Evolutionary conservation across 2,329 filamentous ascomycete species (phyloP).

Genomic region (Fusarium sp.): DNA sequence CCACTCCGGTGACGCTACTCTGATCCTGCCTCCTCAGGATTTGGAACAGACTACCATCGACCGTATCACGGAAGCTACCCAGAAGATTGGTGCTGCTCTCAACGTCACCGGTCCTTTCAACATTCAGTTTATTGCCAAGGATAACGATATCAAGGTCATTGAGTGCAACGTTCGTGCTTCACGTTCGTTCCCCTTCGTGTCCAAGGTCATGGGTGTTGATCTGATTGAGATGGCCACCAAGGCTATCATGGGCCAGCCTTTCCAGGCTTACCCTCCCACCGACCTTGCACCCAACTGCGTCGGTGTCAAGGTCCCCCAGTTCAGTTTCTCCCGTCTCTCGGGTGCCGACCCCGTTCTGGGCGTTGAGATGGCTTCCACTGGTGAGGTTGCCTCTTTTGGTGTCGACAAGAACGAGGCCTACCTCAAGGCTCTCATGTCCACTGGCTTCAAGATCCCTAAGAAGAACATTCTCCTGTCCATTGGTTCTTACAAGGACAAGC

Average conservation of each 20-base stretch:
- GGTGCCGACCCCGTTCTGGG: conserved; percentile 95
- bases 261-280: conserved; percentile 81
- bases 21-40: conserved; percentile 95
- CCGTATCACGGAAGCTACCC: conserved; percentile 92
- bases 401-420: conserved; percentile 97
- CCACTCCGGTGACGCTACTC: conserved; percentile 95
- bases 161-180: conserved; percentile 98
- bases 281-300: conserved; percentile 83
- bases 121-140: conserved; percentile 99
- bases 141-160: conserved; percentile 99
- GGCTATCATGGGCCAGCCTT: conserved; percentile 87
- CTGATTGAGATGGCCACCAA: conserved; percentile 99
- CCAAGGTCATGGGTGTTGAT: conserved; percentile 97
- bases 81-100: conserved; percentile 91
- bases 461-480: conserved; percentile 96
- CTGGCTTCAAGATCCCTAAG: conserved; percentile 95
- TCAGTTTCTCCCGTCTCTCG: conserved; percentile 96
- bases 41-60: conserved; percentile 86
- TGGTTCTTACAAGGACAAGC: conserved; percentile 97
- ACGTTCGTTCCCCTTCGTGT: conserved; percentile 96
- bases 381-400: conserved; percentile 97
- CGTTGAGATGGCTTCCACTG: conserved; percentile 99
- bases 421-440: conserved; percentile 93
- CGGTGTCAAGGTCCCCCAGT: conserved; percentile 97
- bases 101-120: conserved; percentile 98